A percentile compares a stretch with the other conserved stretches of the same genome.
Conservation (phyloP, 148 eudicot species). For the Pharnaceum exiguum region DNA sequence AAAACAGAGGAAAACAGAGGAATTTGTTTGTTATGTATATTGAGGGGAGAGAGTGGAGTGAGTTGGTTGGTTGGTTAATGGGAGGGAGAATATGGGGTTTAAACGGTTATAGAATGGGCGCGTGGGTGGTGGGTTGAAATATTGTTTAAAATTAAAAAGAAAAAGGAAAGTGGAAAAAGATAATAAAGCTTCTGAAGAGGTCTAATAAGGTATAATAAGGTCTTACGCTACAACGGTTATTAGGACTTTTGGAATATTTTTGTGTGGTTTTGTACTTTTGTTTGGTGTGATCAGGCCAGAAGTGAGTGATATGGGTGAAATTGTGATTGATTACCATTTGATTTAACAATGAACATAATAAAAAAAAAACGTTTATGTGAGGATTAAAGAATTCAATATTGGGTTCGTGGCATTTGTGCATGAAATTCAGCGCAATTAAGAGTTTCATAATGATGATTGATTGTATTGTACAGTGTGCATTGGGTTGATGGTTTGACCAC, state of each 20-base stretch:
- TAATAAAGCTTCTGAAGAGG: neutral
- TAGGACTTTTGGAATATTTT: conserved; percentile 5
- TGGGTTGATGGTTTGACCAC: conserved; percentile 4
- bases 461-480: too few relatives aligned
- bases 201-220: too few relatives aligned
- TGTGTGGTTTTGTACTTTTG: neutral
- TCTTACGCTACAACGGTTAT: conserved; percentile 24
- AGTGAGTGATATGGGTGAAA: neutral
- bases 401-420: neutral
- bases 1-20: conserved; percentile 4
- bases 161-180: neutral
- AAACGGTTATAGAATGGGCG: conserved; percentile 62
- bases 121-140: conserved; percentile 38
- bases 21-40: neutral
- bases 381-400: too few relatives aligned
- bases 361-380: too few relatives aligned
- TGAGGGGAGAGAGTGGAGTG: neutral
- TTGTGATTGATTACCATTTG: neutral
- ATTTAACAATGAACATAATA: neutral
- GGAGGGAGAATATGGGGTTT: conserved; percentile 37
- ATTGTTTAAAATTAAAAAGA: too few relatives aligned
- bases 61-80: neutral
- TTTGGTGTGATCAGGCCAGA: neutral
- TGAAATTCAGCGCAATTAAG: neutral
- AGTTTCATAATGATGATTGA: conserved; percentile 7